These are phyloP conservation scores for Teratosphaeria nubilosa DNA, from an alignment of 2,329 filamentous ascomycete species.

Conservation along the genomic window DNA sequence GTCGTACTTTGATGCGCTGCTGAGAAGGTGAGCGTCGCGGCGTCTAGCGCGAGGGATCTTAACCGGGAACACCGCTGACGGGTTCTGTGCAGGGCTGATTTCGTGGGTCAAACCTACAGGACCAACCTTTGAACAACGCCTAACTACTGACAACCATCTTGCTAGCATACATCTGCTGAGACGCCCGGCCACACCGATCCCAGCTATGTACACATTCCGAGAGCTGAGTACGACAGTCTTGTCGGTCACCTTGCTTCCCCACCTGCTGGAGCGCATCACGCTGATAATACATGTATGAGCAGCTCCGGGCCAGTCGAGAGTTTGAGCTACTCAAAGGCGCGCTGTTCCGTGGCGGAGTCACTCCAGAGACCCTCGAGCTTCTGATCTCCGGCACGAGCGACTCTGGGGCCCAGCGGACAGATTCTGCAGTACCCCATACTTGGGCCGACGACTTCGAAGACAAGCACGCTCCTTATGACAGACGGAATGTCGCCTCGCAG, in stretches of 20 bases:
- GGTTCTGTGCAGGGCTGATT: conserved; percentile 17
- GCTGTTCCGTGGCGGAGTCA: conserved; percentile 42
- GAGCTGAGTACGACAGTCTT: conserved; percentile 52
- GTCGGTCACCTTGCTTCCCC: conserved; percentile 26
- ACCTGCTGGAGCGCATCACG: background rate
- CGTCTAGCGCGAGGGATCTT: conserved; percentile 3
- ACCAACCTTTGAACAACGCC: background rate
- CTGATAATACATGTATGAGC: background rate
- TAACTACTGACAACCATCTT: background rate
- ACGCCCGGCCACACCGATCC: conserved; percentile 12
- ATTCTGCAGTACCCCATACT: conserved; percentile 8
- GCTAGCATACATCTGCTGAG: conserved; percentile 17
- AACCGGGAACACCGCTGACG: conserved; percentile 7
- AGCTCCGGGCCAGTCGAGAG: conserved; percentile 38
- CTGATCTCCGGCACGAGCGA: conserved; percentile 26
- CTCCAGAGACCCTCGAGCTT: conserved; percentile 40
- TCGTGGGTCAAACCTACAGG: conserved; percentile 12
- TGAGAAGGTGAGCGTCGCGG: conserved; percentile 43
- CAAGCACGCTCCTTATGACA: conserved; percentile 1
- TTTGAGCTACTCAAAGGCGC: conserved; percentile 43
- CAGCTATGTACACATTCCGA: conserved; percentile 44
- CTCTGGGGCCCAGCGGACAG: conserved; percentile 8
- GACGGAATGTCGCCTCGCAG: background rate
- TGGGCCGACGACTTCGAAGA: conserved; percentile 15
- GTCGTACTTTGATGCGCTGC: conserved; percentile 50